These are phyloP conservation scores for Cryphonectria naterciae DNA, from an alignment of 2,329 filamentous ascomycete species.

Conservation along the genomic window DNA sequence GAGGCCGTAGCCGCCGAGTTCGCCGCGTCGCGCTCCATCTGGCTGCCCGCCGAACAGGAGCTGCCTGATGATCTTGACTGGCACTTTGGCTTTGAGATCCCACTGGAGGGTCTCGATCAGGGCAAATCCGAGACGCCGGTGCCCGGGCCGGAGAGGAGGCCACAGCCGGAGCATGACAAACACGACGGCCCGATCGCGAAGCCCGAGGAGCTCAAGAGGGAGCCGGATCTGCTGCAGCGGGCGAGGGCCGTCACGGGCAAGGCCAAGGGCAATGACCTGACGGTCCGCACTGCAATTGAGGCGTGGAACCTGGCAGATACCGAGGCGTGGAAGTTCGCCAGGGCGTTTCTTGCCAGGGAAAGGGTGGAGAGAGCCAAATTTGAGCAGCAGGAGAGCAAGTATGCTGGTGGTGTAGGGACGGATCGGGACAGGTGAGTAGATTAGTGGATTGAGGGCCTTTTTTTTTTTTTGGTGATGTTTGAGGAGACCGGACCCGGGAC, in stretches of 20 bases:
- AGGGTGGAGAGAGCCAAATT: conserved; percentile 67
- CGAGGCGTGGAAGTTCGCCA: conserved; percentile 76
- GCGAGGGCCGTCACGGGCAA: conserved; percentile 48
- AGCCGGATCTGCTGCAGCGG: conserved; percentile 55
- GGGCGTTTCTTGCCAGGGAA: conserved; percentile 67
- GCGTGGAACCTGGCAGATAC: conserved; percentile 73
- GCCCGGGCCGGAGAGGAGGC: conserved; percentile 60
- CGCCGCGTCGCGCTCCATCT: conserved; percentile 69
- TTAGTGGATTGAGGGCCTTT: too few relatives aligned
- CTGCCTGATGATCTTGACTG: conserved; percentile 78
- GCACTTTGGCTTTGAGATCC: conserved; percentile 85
- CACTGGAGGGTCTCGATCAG: conserved; percentile 56
- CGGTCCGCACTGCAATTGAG: conserved; percentile 60
- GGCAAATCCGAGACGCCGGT: conserved; percentile 62
- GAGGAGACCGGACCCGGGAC: background rate
- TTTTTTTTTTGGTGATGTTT: background rate
- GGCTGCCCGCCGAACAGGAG: conserved; percentile 73
- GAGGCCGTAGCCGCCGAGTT: conserved; percentile 75
- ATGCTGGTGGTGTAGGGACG: conserved; percentile 63
- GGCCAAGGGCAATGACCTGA: conserved; percentile 49
- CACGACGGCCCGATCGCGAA: conserved; percentile 55
- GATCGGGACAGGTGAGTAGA: conserved; percentile 43
- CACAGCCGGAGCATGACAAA: conserved; percentile 52
- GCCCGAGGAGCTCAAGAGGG: conserved; percentile 56
- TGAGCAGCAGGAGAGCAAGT: conserved; percentile 71